Evolutionary conservation across 1,284 basidiomycete genomes (phyloP).

Genomic region (Austropuccinia psidii): DNA sequence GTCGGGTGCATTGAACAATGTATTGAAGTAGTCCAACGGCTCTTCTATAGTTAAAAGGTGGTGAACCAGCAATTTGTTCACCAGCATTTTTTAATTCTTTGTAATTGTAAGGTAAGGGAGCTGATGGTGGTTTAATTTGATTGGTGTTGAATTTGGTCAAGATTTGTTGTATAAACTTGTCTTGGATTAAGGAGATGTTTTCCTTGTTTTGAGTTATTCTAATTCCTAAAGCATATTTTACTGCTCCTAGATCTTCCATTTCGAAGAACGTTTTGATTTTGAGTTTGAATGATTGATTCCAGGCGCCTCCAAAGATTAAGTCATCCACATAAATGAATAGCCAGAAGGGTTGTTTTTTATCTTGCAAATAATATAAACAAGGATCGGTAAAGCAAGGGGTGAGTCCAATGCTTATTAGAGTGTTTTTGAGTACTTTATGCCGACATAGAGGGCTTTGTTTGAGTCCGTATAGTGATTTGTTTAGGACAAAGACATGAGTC

Average conservation of each 20-base stretch:
- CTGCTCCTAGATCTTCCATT: constrained; percentile 1
- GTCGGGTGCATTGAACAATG: too few relatives aligned
- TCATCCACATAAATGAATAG: not conserved
- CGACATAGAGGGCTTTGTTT: not conserved
- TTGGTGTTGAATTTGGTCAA: not conserved
- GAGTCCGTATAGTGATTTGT: constrained; percentile 12
- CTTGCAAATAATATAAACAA: not conserved
- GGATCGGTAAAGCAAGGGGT: not conserved
- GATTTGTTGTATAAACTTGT: not conserved
- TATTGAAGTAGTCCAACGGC: too few relatives aligned
- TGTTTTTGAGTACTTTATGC: not conserved
- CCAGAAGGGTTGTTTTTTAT: not conserved
- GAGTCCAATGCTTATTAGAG: not conserved
- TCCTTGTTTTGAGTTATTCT: not conserved
- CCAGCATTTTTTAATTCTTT: too few relatives aligned
- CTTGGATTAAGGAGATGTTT: not conserved
- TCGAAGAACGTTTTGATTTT: not conserved
- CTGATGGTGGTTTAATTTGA: not conserved
- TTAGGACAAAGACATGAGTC: not conserved
- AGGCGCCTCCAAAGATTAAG: not conserved
- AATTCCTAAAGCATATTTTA: not conserved
- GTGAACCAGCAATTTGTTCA: too few relatives aligned
- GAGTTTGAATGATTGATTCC: not conserved
- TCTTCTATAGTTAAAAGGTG: too few relatives aligned
- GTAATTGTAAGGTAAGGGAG: too few relatives aligned